Evolutionary conservation across 2,329 filamentous ascomycete genomes (phyloP).

Genomic region (Sclerotinia spermophila): DNA sequence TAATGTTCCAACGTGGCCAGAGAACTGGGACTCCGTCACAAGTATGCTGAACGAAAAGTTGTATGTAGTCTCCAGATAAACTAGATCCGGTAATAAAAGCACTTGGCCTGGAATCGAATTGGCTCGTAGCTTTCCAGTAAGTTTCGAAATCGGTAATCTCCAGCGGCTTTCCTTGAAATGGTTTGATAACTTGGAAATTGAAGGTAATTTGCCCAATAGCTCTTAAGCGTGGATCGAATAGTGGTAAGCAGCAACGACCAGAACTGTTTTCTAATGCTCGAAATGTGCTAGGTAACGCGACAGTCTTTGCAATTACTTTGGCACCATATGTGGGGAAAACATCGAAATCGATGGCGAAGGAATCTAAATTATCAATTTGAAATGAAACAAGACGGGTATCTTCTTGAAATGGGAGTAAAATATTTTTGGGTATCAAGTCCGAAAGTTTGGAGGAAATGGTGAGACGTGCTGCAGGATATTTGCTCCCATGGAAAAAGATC

Average conservation of each 20-base stretch:
- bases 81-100: slow-evolving; percentile 93
- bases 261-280: slow-evolving; percentile 70
- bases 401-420: slow-evolving; percentile 93
- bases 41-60: slow-evolving; percentile 88
- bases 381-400: slow-evolving; percentile 92
- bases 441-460: slow-evolving; percentile 96
- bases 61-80: slow-evolving; percentile 90
- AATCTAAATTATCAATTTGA: slow-evolving; percentile 89
- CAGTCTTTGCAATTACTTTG: slow-evolving; percentile 94
- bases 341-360: slow-evolving; percentile 94
- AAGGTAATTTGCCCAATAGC: slow-evolving; percentile 94
- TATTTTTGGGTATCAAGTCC: slow-evolving; percentile 92
- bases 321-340: slow-evolving; percentile 97
- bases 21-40: slow-evolving; percentile 82
- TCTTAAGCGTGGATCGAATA: slow-evolving; percentile 87
- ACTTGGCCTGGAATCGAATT: slow-evolving; percentile 79
- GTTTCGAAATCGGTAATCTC: slow-evolving; percentile 98
- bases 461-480: slow-evolving; percentile 89
- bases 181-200: slow-evolving; percentile 93
- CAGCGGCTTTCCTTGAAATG: slow-evolving; percentile 84
- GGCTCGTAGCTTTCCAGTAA: slow-evolving; percentile 98
- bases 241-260: slow-evolving; percentile 76
- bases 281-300: slow-evolving; percentile 86
- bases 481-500: slow-evolving; percentile 94
- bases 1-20: slow-evolving; percentile 79